Percentiles rank a stretch among this genome's conserved stretches.
Evolutionary conservation across 345 rosid genomes (phyloP).

Genomic region (Barbarea vulgaris): DNA sequence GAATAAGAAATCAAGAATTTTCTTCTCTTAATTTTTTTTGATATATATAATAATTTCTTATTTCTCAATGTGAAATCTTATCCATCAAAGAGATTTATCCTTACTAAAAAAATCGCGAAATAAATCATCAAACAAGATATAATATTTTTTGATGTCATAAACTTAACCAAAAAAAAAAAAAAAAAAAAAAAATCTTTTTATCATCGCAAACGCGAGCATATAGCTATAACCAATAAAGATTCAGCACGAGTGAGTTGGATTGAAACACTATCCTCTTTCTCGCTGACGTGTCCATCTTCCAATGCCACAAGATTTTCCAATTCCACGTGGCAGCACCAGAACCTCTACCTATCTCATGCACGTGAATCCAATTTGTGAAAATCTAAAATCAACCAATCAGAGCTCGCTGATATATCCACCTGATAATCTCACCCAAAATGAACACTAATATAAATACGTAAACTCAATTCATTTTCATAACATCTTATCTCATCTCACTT

Average conservation of each 20-base stretch:
- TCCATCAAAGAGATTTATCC: no score
- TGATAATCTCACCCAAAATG: neutral
- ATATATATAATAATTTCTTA: neutral
- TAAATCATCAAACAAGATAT: neutral
- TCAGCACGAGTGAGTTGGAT: neutral
- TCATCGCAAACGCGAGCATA: conserved; percentile 8
- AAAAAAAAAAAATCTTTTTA: neutral
- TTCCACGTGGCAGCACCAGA: conserved; percentile 9
- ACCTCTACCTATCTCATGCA: conserved; percentile 3
- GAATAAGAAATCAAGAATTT: no score
- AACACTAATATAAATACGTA: conserved; percentile 7
- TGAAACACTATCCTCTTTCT: neutral
- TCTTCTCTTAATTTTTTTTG: no score
- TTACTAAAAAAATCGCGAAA: no score
- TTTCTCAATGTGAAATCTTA: no score
- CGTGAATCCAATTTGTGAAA: conserved; percentile 1
- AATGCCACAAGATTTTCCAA: neutral
- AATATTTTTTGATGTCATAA: neutral
- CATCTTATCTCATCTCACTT: conserved; percentile 12
- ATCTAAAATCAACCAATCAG: conserved; percentile 34
- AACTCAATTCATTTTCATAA: neutral
- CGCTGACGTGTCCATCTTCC: neutral
- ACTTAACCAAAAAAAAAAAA: neutral
- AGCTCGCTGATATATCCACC: neutral
- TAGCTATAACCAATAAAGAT: neutral